These are phyloP conservation scores for Ceratobasidium sp. DNA, from an alignment of 1,284 basidiomycete species.

Conservation along the genomic window DNA sequence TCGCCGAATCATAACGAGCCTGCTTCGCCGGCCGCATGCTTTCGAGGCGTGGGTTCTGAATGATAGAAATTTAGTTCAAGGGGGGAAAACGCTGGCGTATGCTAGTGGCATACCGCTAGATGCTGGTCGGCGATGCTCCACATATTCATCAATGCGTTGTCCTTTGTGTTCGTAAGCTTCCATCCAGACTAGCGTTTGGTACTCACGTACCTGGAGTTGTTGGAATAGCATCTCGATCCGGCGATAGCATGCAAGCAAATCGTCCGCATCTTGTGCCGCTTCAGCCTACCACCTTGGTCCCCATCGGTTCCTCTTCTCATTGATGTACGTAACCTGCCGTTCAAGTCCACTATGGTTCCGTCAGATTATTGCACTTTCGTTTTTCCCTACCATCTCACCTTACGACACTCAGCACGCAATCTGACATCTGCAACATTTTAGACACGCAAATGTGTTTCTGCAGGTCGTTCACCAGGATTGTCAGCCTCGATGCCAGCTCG, in stretches of 20 bases:
- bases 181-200: too few relatives aligned
- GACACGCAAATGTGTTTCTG: background rate
- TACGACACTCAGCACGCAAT: background rate
- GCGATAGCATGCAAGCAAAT: background rate
- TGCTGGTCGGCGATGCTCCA: constrained; percentile 1
- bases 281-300: background rate
- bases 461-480: background rate
- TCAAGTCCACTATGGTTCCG: background rate
- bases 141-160: background rate
- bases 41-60: constrained; percentile 2
- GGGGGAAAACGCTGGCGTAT: background rate
- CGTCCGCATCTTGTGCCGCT: background rate
- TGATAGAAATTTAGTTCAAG: background rate
- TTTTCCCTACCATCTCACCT: background rate
- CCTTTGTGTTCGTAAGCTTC: background rate
- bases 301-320: too few relatives aligned
- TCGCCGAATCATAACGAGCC: background rate
- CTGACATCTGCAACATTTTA: background rate
- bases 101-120: background rate
- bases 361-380: background rate
- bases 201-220: background rate
- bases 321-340: background rate
- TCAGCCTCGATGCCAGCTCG: background rate
- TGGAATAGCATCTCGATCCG: background rate
- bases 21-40: background rate